A percentile compares a stretch with the other conserved stretches of the same genome.
These are phyloP conservation scores for Zizania palustris DNA, from an alignment of 202 grass and related monocot genomes.

Conservation along the genomic window DNA sequence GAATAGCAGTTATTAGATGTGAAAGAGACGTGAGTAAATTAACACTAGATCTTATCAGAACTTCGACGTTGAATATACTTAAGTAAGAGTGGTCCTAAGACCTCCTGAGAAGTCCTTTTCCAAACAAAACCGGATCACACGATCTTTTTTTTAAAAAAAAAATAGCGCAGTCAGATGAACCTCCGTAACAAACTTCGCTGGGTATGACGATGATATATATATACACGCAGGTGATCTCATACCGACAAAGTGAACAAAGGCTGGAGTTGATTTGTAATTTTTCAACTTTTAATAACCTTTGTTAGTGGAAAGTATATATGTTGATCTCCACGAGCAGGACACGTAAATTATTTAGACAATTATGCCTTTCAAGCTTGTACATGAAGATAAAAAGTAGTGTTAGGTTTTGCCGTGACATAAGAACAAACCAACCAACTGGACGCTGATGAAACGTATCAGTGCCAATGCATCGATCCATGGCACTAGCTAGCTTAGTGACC, in stretches of 20 bases:
- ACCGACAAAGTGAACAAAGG: not conserved
- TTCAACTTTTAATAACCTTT: not conserved
- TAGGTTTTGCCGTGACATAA: constrained; percentile 50
- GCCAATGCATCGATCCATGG: constrained; percentile 27
- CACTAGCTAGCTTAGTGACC: constrained; percentile 30
- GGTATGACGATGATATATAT: not conserved
- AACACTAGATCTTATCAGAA: too few relatives aligned
- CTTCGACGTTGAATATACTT: too few relatives aligned
- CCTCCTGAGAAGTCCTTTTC: too few relatives aligned
- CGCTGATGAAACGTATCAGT: constrained; percentile 28
- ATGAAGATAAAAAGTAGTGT: not conserved
- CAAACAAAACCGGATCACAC: too few relatives aligned
- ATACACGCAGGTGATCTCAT: constrained; percentile 3
- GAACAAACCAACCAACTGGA: constrained; percentile 29
- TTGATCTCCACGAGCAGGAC: not conserved
- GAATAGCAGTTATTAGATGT: not conserved
- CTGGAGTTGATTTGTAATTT: constrained; percentile 1
- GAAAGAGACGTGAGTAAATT: too few relatives aligned
- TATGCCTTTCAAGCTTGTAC: constrained; percentile 11
- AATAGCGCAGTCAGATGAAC: too few relatives aligned
- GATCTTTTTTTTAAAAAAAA: too few relatives aligned
- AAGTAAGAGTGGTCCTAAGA: too few relatives aligned
- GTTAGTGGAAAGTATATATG: not conserved
- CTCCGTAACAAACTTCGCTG: not conserved
- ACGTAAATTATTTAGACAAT: not conserved